Conservation (phyloP, 2,329 filamentous ascomycete species). For the Graphilbum fragrans region DNA sequence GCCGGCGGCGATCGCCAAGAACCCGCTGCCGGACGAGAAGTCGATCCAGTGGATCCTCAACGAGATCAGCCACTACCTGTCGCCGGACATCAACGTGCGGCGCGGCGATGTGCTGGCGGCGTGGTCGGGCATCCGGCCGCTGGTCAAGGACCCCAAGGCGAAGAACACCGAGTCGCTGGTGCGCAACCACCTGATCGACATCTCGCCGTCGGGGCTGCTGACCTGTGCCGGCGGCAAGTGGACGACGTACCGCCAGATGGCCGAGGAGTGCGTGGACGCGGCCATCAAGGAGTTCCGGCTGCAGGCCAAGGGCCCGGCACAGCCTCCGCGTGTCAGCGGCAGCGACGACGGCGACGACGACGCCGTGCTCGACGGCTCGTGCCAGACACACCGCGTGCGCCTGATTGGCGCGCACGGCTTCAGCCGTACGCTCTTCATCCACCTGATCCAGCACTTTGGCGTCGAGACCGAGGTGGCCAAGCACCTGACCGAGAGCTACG, state of each 20-base stretch:
- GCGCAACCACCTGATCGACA: conserved; percentile 67
- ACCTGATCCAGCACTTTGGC: conserved; percentile 86
- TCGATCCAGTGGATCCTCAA: conserved; percentile 75
- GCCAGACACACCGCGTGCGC: conserved; percentile 62
- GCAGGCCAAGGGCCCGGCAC: conserved; percentile 23
- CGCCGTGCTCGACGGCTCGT: conserved; percentile 57
- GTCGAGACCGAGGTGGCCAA: conserved; percentile 86
- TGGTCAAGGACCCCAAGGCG: conserved; percentile 70
- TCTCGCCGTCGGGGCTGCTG: conserved; percentile 61
- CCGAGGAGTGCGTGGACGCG: conserved; percentile 73
- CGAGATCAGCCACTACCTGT: conserved; percentile 65
- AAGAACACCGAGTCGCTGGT: conserved; percentile 75
- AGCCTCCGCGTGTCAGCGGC: conserved; percentile 54
- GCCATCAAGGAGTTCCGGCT: conserved; percentile 57
- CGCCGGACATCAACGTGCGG: conserved; percentile 63
- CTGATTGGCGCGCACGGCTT: conserved; percentile 67
- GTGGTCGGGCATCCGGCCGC: conserved; percentile 66
- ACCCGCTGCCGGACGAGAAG: conserved; percentile 61
- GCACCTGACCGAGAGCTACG: conserved; percentile 78
- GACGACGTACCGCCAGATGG: conserved; percentile 85
- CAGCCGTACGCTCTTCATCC: conserved; percentile 86
- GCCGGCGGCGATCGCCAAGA: conserved; percentile 52
- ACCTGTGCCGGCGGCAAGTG: conserved; percentile 79
- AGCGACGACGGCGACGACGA: conserved; percentile 57
- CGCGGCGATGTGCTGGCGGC: conserved; percentile 67